These are phyloP conservation scores for Tetratostichococcus sp. DNA, from an alignment of 139 green algal species.

Conservation along the genomic window DNA sequence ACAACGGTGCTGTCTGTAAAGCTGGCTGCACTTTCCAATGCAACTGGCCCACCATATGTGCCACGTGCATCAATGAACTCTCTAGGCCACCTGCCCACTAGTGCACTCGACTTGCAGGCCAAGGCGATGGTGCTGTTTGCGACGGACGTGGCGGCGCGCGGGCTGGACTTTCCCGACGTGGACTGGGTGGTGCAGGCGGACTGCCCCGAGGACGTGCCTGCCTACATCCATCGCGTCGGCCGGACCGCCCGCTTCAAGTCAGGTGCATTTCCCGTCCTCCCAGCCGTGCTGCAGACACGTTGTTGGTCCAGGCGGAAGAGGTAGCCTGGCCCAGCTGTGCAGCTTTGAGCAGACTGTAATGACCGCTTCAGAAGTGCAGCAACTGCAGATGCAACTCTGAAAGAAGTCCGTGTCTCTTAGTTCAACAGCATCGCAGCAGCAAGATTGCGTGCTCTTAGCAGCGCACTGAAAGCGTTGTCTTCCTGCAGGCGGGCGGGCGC, in stretches of 20 bases:
- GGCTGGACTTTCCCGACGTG: conserved; percentile 88
- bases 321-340: not conserved
- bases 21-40: no score
- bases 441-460: not conserved
- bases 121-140: conserved; percentile 83
- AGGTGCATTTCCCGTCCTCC: conserved; percentile 28
- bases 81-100: no score
- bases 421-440: not conserved
- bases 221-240: conserved; percentile 94
- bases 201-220: conserved; percentile 87
- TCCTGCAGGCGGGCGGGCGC: conserved; percentile 44
- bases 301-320: no score
- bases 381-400: not conserved
- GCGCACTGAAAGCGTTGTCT: not conserved
- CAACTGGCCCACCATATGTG: no score
- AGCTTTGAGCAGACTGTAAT: not conserved
- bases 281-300: no score
- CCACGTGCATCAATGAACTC: no score
- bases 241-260: conserved; percentile 71
- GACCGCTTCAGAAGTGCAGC: not conserved
- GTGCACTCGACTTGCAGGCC: conserved; percentile 23
- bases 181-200: conserved; percentile 94
- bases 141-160: conserved; percentile 86
- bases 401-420: not conserved
- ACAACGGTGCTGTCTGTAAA: no score